phyloP scores from a whole-genome alignment of 1,139 yeast genomes.

The Blastobotrys buckinghamii region DNA sequence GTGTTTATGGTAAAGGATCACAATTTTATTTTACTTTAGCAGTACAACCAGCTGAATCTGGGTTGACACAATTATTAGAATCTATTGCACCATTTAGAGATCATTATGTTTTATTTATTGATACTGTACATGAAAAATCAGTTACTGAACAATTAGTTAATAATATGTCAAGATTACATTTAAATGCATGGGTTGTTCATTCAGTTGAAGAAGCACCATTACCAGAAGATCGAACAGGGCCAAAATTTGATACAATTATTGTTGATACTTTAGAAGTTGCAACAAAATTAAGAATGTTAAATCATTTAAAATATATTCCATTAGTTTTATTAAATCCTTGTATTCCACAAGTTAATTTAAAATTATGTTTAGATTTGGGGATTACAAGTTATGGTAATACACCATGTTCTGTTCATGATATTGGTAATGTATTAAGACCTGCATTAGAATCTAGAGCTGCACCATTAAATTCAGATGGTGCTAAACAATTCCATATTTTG shows the following conservation, averaged over 20 bases:
- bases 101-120: conserved; percentile 63
- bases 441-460: conserved; percentile 79
- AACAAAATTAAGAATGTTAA: conserved; percentile 55
- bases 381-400: conserved; percentile 84
- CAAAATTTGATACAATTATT: conserved; percentile 69
- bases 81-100: conserved; percentile 65
- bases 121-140: conserved; percentile 53
- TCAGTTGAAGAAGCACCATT: conserved; percentile 39
- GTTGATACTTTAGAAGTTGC: conserved; percentile 77
- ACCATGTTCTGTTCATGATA: conserved; percentile 74
- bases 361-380: conserved; percentile 77
- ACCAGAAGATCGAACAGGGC: conserved; percentile 35
- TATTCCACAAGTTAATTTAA: conserved; percentile 72
- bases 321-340: conserved; percentile 71
- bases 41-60: conserved; percentile 66
- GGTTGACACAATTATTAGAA: conserved; percentile 60
- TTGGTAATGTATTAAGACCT: conserved; percentile 77
- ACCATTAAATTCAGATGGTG: conserved; percentile 73
- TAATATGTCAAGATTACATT: conserved; percentile 39
- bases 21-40: conserved; percentile 75
- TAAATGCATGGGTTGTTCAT: conserved; percentile 40
- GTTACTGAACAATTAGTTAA: conserved; percentile 49
- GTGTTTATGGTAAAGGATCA: conserved; percentile 76
- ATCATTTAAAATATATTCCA: conserved; percentile 78
- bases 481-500: conserved; percentile 64